Evolutionary conservation across 768 basidiomycete species (phyloP).

Genomic region (Boletus eberwhitei): DNA sequence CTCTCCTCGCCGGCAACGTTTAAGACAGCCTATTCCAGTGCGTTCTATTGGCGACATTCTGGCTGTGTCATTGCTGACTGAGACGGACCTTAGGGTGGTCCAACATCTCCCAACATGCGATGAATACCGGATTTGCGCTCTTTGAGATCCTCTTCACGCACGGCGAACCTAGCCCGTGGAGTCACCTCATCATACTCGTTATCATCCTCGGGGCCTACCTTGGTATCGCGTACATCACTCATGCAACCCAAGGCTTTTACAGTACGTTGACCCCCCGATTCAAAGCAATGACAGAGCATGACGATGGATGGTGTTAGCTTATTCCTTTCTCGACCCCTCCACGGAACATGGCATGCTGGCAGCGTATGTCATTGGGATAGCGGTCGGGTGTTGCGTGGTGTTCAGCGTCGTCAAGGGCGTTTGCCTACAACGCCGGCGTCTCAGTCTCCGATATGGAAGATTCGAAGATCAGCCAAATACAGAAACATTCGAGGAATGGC

Average conservation of each 20-base stretch:
- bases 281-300: background rate
- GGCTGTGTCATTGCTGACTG: background rate
- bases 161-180: slow-evolving; percentile 50
- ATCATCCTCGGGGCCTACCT: slow-evolving; percentile 55
- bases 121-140: slow-evolving; percentile 56
- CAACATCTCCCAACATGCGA: slow-evolving; percentile 56
- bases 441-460: slow-evolving; percentile 20
- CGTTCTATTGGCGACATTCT: slow-evolving; percentile 12
- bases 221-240: slow-evolving; percentile 66
- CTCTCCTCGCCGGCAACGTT: slow-evolving; percentile 45
- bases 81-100: slow-evolving; percentile 44
- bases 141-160: slow-evolving; percentile 59
- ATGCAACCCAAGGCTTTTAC: slow-evolving; percentile 60
- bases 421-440: slow-evolving; percentile 36
- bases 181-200: slow-evolving; percentile 43
- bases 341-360: slow-evolving; percentile 44
- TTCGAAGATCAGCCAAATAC: slow-evolving; percentile 2
- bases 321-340: slow-evolving; percentile 59
- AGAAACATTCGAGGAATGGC: slow-evolving; percentile 44
- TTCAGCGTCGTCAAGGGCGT: slow-evolving; percentile 48
- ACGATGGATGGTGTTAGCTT: slow-evolving; percentile 42
- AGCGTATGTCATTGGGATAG: slow-evolving; percentile 62
- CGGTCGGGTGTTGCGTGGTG: slow-evolving; percentile 45
- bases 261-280: slow-evolving; percentile 38
- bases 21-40: slow-evolving; percentile 36